A percentile compares a stretch with the other conserved stretches of the same genome.
Conservation (phyloP, 2,329 filamentous ascomycete genomes). For the Pleoardoris graminearum region DNA sequence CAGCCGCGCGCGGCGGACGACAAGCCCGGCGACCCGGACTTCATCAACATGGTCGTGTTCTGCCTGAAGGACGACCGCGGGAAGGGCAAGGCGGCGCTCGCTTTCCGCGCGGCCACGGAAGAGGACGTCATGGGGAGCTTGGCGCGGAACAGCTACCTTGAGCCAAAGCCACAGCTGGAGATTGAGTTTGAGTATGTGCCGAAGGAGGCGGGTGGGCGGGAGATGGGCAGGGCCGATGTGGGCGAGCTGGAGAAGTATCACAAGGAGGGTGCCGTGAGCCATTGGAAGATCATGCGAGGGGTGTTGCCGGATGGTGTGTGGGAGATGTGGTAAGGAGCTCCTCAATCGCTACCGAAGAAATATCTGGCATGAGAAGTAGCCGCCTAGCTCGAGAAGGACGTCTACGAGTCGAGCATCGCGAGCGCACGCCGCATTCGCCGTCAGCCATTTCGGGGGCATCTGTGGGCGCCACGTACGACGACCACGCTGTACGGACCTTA, state of each 20-base stretch:
- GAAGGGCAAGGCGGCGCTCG: slow-evolving; percentile 49
- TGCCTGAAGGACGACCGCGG: slow-evolving; percentile 67
- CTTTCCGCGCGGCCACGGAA: slow-evolving; percentile 67
- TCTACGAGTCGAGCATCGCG: too few species aligned
- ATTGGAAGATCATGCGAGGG: slow-evolving; percentile 90
- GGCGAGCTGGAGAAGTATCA: slow-evolving; percentile 71
- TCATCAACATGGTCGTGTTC: slow-evolving; percentile 96
- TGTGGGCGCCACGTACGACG: too few species aligned
- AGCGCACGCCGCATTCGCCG: too few species aligned
- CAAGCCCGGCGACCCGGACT: slow-evolving; percentile 58
- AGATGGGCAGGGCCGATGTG: slow-evolving; percentile 68
- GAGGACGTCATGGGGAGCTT: slow-evolving; percentile 74
- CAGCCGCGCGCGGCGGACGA: slow-evolving; percentile 56
- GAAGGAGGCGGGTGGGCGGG: slow-evolving; percentile 48
- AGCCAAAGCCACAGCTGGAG: slow-evolving; percentile 72
- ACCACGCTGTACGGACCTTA: too few species aligned
- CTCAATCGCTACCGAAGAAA: too few species aligned
- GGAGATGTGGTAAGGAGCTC: slow-evolving; percentile 87
- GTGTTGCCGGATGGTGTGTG: slow-evolving; percentile 79
- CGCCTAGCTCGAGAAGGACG: too few species aligned
- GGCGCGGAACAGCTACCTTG: slow-evolving; percentile 69
- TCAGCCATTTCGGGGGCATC: too few species aligned
- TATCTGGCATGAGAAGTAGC: too few species aligned
- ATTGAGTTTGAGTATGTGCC: slow-evolving; percentile 39
- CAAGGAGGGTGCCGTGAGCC: slow-evolving; percentile 73